These are phyloP conservation scores for Knoxia roxburghii DNA, from an alignment of 257 asterid genomes.

Conservation along the genomic window DNA sequence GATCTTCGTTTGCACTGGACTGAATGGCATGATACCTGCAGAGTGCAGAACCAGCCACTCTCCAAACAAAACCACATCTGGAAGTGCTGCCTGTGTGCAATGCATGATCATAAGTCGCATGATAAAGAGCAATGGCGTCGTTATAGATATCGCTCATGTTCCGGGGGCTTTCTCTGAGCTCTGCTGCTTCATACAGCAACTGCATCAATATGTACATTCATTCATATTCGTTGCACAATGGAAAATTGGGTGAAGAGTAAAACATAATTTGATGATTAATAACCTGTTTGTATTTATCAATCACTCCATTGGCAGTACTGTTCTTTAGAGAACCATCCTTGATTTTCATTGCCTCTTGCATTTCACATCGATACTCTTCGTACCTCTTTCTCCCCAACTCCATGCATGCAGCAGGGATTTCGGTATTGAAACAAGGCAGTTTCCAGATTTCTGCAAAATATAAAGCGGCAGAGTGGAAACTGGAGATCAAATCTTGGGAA, in stretches of 20 bases:
- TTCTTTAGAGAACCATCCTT: conserved; percentile 23
- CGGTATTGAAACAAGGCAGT: conserved; percentile 38
- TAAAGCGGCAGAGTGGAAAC: neutral
- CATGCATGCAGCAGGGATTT: conserved; percentile 21
- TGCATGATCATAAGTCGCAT: conserved; percentile 40
- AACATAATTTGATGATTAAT: neutral
- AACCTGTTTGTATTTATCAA: conserved; percentile 65
- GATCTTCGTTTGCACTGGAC: conserved; percentile 25
- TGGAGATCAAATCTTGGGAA: neutral
- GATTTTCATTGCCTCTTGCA: conserved; percentile 33
- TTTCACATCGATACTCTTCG: conserved; percentile 40
- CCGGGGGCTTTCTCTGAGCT: conserved; percentile 44
- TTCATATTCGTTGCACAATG: neutral
- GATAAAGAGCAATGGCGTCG: conserved; percentile 69
- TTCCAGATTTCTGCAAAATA: conserved; percentile 45
- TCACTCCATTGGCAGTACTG: conserved; percentile 43
- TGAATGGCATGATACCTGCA: conserved; percentile 37
- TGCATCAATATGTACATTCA: conserved; percentile 23
- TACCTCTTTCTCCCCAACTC: conserved; percentile 40
- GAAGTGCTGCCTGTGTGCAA: neutral
- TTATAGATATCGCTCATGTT: conserved; percentile 24
- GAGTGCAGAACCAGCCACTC: conserved; percentile 69
- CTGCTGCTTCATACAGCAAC: conserved; percentile 61
- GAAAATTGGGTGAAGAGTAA: neutral
- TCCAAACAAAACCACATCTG: conserved; percentile 73